Conservation (phyloP, 2,329 filamentous ascomycete genomes). For the Xylaria sp. region DNA sequence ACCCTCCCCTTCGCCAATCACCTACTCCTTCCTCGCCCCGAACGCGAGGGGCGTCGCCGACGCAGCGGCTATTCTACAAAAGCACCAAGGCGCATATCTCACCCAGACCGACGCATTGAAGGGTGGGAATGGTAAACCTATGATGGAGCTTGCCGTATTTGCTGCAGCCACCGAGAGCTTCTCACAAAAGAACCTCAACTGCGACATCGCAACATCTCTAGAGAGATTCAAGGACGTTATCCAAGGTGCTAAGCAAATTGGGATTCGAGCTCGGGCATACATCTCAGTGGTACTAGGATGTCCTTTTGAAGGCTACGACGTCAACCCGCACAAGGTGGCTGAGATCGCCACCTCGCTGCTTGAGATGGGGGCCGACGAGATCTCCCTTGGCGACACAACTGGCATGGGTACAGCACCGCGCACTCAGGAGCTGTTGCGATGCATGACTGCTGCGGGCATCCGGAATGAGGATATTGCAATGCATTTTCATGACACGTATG, state of each 20-base stretch:
- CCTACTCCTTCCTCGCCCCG: conserved; percentile 81
- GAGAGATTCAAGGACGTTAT: conserved; percentile 74
- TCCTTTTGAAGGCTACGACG: conserved; percentile 72
- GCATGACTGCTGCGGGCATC: conserved; percentile 57
- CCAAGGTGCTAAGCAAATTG: conserved; percentile 65
- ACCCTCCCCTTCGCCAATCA: conserved; percentile 60
- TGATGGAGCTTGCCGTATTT: conserved; percentile 78
- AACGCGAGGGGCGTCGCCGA: conserved; percentile 75
- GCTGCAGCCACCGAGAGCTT: conserved; percentile 83
- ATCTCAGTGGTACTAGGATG: conserved; percentile 83
- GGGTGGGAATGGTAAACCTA: conserved; percentile 52
- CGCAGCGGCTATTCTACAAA: conserved; percentile 59
- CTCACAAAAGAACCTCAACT: conserved; percentile 82
- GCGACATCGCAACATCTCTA: conserved; percentile 75
- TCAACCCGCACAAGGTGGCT: conserved; percentile 67
- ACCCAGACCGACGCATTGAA: conserved; percentile 54
- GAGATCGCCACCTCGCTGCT: conserved; percentile 73
- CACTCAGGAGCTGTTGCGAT: conserved; percentile 53
- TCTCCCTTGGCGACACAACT: conserved; percentile 87
- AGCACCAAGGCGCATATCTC: conserved; percentile 55
- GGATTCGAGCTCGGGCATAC: conserved; percentile 76
- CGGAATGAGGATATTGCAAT: conserved; percentile 63
- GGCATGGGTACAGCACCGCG: conserved; percentile 74
- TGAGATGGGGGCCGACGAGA: conserved; percentile 89
- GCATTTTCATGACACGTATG: conserved; percentile 77